These are phyloP conservation scores for Coemansia sp. DNA, from an alignment of 192 early-diverging fungal species.

Conservation along the genomic window DNA sequence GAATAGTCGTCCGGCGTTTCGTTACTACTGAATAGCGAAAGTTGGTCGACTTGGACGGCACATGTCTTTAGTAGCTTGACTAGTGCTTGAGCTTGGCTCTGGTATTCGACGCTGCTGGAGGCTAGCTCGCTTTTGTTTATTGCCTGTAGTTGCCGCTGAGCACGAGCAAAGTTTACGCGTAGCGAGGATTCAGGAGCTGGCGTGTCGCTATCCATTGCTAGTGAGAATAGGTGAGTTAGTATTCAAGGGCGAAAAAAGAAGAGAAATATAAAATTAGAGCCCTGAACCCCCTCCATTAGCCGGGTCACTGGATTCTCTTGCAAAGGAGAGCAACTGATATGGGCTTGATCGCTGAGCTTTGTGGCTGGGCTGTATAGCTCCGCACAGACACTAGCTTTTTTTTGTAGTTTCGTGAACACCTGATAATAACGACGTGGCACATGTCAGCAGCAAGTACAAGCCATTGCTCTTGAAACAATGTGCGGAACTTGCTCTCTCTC, in stretches of 20 bases:
- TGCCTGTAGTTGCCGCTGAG: constrained; percentile 39
- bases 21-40: constrained; percentile 84
- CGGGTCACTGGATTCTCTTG: background rate
- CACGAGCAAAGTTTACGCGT: constrained; percentile 37
- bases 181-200: constrained; percentile 21
- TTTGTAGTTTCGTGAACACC: background rate
- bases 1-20: constrained; percentile 89
- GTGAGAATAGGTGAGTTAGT: background rate
- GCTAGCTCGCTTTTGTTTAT: constrained; percentile 28
- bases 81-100: constrained; percentile 23
- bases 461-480: constrained; percentile 2
- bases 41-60: constrained; percentile 37
- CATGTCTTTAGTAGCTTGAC: constrained; percentile 31
- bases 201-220: background rate
- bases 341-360: background rate
- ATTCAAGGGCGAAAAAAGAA: background rate
- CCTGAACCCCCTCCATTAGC: background rate
- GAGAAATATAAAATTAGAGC: background rate
- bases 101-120: constrained; percentile 48
- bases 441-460: background rate
- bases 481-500: background rate
- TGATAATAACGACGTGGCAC: constrained; percentile 1
- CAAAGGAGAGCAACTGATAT: background rate
- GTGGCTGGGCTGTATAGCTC: background rate
- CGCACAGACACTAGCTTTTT: background rate